These are phyloP conservation scores for Aeschynomene evenia DNA, from an alignment of 306 rosid genomes.

Conservation along the genomic window DNA sequence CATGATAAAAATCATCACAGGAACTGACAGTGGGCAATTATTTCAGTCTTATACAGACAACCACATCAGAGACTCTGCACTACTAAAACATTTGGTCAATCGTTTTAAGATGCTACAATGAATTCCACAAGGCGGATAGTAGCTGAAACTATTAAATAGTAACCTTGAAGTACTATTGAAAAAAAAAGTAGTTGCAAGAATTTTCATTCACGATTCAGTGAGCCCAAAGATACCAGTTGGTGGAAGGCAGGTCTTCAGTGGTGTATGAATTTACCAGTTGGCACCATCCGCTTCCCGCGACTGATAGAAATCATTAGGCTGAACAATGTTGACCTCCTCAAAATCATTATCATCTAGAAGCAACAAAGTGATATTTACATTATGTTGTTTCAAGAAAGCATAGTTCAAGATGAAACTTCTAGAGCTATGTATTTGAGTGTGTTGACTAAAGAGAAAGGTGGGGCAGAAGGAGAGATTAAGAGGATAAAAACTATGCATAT, in stretches of 20 bases:
- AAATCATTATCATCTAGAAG: constrained; percentile 77
- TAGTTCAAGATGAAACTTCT: neutral
- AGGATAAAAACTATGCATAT: neutral
- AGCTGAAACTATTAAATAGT: neutral
- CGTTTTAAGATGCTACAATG: constrained; percentile 12
- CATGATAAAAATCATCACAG: neutral
- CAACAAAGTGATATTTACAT: neutral
- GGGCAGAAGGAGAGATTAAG: neutral
- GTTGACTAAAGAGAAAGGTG: neutral
- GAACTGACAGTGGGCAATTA: neutral
- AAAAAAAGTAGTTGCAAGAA: neutral
- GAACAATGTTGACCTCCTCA: constrained; percentile 72
- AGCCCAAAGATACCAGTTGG: neutral
- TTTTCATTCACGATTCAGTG: neutral
- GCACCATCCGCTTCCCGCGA: constrained; percentile 65
- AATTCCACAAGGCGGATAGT: constrained; percentile 24
- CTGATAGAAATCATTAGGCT: constrained; percentile 67
- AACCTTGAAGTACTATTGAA: neutral
- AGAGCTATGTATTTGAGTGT: neutral
- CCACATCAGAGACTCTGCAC: constrained; percentile 22
- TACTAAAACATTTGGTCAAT: neutral
- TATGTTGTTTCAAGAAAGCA: neutral
- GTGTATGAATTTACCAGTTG: constrained; percentile 51
- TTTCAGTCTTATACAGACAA: constrained; percentile 17
- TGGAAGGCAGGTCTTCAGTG: neutral